Evolutionary conservation across 805 yeast genomes (phyloP), one percentile per base, ranked within the genome.

Genomic region (Jamesozyma lodderae): DNA sequence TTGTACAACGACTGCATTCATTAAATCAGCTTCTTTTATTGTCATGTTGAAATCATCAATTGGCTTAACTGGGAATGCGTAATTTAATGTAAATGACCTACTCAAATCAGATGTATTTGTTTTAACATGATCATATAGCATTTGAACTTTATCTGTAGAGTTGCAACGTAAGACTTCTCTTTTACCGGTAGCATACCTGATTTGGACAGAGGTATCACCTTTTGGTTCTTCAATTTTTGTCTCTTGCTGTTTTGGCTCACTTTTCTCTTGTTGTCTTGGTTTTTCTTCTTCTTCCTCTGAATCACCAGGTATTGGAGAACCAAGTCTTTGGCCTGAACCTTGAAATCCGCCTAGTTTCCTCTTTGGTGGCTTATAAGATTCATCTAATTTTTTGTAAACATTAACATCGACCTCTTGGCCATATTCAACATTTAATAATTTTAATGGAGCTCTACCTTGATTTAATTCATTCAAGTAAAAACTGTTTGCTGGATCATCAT

Each of bases 361-460:
- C 63, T 75, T 77, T 25, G 90, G 86, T n/a, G 85, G 76, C 31
- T 57, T 66, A 62, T 73, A 92, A 30, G 81, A 83, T 59, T 90
- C 94, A 38, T 86, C 94, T 38, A 82, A 64, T 48, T 81, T 81
- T 53, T 80, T 79, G 41, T 72, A 71, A n/a, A 92, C 92, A 29
- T 78, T 75, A 15, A 90, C 96, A 54, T 88, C 95, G 19, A 92
- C 97, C 44, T 83, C 92, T 65, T 90, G 96, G 33, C 94, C 95
- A 55, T 78, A 77, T 51, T 79, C 77, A 14, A 90, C 96, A 46
- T 83, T 77, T 46, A 92, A 68, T 37, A 92, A 63, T 23, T 81
- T 73, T 44, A 90, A 63, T 15, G 98, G 98, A 0, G 96, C 98
- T 41, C 94, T 71, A 8, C 98, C 98, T 40, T 78, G 72, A 54